These are phyloP conservation scores for Aspergillus fijiensis DNA, from an alignment of 2,329 filamentous ascomycete genomes.

Conservation along the genomic window DNA sequence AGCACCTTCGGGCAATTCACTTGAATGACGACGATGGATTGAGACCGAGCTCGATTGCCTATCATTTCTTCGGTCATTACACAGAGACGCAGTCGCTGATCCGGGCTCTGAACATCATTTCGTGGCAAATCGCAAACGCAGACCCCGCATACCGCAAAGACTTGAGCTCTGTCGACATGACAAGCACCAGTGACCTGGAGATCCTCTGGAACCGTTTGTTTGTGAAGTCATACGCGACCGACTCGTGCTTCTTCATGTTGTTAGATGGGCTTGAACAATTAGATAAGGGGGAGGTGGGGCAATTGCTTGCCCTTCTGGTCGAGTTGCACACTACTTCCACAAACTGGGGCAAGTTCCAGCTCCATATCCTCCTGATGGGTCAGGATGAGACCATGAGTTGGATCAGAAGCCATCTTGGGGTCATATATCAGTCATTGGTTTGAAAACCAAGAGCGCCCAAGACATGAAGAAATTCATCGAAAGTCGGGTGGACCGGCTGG, in stretches of 20 bases:
- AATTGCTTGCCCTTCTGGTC: constrained; percentile 21
- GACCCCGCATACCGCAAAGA: constrained; percentile 18
- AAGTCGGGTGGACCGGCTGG: constrained; percentile 25
- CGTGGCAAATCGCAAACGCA: constrained; percentile 14
- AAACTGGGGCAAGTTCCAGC: constrained; percentile 15
- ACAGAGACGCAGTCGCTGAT: constrained; percentile 1
- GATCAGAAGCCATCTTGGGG: constrained; percentile 13
- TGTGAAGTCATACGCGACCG: constrained; percentile 13
- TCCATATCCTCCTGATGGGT: constrained; percentile 22
- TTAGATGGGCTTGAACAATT: constrained; percentile 53
- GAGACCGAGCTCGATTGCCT: constrained; percentile 10
- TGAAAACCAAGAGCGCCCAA: constrained; percentile 20
- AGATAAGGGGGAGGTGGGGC: constrained; percentile 20
- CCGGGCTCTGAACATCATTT: constrained; percentile 11
- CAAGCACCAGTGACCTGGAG: constrained; percentile 8
- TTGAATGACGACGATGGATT: constrained; percentile 3
- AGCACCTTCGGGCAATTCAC: constrained; percentile 10
- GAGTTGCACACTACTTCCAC: constrained; percentile 3
- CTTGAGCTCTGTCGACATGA: constrained; percentile 8
- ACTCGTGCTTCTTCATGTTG: constrained; percentile 40
- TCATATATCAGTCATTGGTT: constrained; percentile 12
- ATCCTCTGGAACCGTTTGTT: constrained; percentile 9
- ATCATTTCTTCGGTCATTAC: constrained; percentile 5
- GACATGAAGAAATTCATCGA: constrained; percentile 26
- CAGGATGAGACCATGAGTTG: constrained; percentile 20